phyloP scores from a whole-genome alignment of 2,329 filamentous ascomycete species.

The Endocalyx cinctus region DNA sequence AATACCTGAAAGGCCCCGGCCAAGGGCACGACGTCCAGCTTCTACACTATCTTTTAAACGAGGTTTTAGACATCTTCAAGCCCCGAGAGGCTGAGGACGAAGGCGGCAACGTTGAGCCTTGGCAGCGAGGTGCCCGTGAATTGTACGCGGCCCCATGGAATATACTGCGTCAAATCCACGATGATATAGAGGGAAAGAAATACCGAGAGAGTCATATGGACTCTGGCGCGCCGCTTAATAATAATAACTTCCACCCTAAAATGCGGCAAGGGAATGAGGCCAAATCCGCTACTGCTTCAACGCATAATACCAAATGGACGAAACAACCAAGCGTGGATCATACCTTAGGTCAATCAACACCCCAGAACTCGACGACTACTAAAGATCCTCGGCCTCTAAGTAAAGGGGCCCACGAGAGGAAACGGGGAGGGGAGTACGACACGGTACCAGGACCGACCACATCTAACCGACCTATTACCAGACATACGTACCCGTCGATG shows the following conservation, averaged over 20 bases:
- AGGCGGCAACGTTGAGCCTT: conserved; percentile 2
- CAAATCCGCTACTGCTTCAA: conserved; percentile 3
- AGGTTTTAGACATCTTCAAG: conserved; percentile 6
- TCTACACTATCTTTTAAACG: conserved; percentile 6
- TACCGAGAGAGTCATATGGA: conserved; percentile 2
- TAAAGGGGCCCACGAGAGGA: conserved; percentile 3
- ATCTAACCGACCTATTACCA: conserved; percentile 4
- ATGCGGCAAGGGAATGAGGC: conserved; percentile 2
- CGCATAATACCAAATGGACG: conserved; percentile 5
- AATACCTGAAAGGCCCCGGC: conserved; percentile 4
- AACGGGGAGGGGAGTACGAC: conserved; percentile 2
- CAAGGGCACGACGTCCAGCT: conserved; percentile 6
- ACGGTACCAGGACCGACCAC: conserved; percentile 2
- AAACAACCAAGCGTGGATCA: conserved; percentile 3
- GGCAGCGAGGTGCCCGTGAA: conserved; percentile 5
- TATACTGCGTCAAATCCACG: conserved; percentile 4
- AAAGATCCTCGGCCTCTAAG: conserved; percentile 2
- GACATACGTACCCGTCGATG: conserved; percentile 2
- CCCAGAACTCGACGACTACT: conserved; percentile 1
- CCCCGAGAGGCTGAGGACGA: conserved; percentile 4
- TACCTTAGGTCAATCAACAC: conserved; percentile 2
- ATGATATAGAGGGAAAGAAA: conserved; percentile 5
- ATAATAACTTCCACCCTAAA: conserved; percentile 1
- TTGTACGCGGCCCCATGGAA: conserved; percentile 5
- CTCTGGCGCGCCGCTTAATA: conserved; percentile 2